Base-by-base conservation (phyloP, 768 basidiomycete species). In the Mrakia blollopis region DNA sequence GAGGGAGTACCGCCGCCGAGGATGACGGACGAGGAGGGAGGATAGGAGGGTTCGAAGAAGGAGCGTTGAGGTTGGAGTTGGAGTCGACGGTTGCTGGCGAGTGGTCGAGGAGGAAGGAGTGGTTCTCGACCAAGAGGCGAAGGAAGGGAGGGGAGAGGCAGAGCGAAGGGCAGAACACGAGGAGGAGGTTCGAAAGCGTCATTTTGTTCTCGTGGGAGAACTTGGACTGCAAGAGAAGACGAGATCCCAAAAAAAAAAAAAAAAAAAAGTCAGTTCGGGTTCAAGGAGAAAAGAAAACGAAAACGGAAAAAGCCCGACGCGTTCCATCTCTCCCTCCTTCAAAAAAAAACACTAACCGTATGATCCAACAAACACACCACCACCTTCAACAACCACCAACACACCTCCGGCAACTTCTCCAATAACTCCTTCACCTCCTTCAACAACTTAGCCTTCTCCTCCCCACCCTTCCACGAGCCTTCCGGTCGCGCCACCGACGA, bases 91-190 rank as follows among this genome's bases (percentile, higher is more conserved):
- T 39, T 69, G 61, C 35, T 6, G 16, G 76, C 30, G 61, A 44
- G 1, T 57, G 50, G 30, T 72, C 69, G 47, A 77, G 63, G 14
- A 77, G 65, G 13, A 30, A 37, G 7, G 72, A 25, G 70, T 73
- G 67, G 73, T 78, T 61, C 69, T 79, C 79, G 25, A 79, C 63
- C 44, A 79, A 74, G 7, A 78, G 57, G 5, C 77, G 76, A 16
- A 79, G 71, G 61, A 79, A 75, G 14, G 76, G 76, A 32, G 76
- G 76, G 21, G 79, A 77, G 57, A 94, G 90, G 81, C 87, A 89
- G 81, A 94, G 83, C 81, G 89, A 93, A 10, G 94, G 95, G 79
- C 92, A 94, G 82, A 98, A 90, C 70, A 96, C 91, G 47, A 95
- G 85, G 68, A 95, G 85, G 80, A 98, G 83, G 81, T 97, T 97